Conservation (phyloP, 805 yeast species). For the Vanderwaltozyma tropicalis region DNA sequence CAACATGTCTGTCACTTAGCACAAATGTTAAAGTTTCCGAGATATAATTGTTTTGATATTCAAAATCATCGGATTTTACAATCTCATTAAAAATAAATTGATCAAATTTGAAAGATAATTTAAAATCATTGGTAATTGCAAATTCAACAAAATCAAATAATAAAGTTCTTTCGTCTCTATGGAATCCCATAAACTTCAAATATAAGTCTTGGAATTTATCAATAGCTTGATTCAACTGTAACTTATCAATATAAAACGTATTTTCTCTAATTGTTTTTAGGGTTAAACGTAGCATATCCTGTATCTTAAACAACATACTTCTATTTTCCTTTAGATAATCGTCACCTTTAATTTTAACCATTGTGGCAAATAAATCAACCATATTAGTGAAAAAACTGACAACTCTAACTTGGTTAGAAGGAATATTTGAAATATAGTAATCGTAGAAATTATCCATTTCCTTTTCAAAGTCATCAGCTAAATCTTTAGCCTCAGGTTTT, state of each 20-base stretch:
- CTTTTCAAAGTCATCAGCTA: constrained; percentile 46
- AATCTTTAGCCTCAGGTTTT: constrained; percentile 29
- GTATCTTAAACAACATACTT: constrained; percentile 19
- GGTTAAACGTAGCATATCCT: constrained; percentile 21
- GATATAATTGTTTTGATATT: constrained; percentile 42
- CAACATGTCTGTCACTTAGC: constrained; percentile 35
- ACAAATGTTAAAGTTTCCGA: constrained; percentile 41
- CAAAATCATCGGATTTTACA: constrained; percentile 40
- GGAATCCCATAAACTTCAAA: constrained; percentile 29
- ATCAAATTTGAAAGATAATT: constrained; percentile 34
- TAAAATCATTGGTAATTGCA: constrained; percentile 11
- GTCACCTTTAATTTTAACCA: constrained; percentile 37
- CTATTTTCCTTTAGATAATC: constrained; percentile 51
- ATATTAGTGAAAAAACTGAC: constrained; percentile 52
- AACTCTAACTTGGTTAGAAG: constrained; percentile 25
- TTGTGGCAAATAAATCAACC: constrained; percentile 51
- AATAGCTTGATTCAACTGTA: constrained; percentile 63
- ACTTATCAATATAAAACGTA: constrained; percentile 34
- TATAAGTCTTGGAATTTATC: constrained; percentile 46
- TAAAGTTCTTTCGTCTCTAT: constrained; percentile 27
- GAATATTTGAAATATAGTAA: constrained; percentile 37
- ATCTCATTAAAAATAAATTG: constrained; percentile 48
- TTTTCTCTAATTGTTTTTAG: constrained; percentile 18
- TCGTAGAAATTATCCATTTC: constrained; percentile 41
- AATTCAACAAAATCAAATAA: constrained; percentile 36